Evolutionary conservation across 495 filamentous ascomycete species (phyloP).

Genomic region (Neurospora sp.): DNA sequence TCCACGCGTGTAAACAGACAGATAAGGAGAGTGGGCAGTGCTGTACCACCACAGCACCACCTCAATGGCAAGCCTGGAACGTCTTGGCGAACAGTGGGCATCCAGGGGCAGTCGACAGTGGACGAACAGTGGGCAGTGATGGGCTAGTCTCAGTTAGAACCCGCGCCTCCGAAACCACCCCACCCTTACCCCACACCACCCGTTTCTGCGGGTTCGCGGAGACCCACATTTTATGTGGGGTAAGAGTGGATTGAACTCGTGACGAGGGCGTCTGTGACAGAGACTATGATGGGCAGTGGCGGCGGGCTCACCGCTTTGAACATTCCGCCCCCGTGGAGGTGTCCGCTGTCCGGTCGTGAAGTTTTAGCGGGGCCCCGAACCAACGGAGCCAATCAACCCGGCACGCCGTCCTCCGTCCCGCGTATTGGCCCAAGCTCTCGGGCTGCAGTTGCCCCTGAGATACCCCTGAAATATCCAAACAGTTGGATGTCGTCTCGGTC

Average conservation of each 20-base stretch:
- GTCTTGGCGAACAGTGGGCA: background rate
- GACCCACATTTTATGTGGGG: no score
- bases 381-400: background rate
- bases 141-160: no score
- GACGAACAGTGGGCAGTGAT: background rate
- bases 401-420: background rate
- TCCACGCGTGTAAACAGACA: background rate
- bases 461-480: background rate
- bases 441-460: background rate
- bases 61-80: background rate
- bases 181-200: no score
- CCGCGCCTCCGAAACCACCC: no score
- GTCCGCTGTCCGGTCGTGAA: background rate
- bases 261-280: no score
- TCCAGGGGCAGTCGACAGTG: background rate
- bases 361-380: background rate
- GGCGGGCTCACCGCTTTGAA: background rate
- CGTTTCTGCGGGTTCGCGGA: no score
- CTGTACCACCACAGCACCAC: background rate
- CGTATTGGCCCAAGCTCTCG: background rate
- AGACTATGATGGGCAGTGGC: background rate
- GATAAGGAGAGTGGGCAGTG: background rate
- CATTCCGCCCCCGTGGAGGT: background rate
- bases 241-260: no score
- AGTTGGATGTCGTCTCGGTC: background rate